phyloP scores from a whole-genome alignment of 1,284 basidiomycete species.

The Sutorius eximius region DNA sequence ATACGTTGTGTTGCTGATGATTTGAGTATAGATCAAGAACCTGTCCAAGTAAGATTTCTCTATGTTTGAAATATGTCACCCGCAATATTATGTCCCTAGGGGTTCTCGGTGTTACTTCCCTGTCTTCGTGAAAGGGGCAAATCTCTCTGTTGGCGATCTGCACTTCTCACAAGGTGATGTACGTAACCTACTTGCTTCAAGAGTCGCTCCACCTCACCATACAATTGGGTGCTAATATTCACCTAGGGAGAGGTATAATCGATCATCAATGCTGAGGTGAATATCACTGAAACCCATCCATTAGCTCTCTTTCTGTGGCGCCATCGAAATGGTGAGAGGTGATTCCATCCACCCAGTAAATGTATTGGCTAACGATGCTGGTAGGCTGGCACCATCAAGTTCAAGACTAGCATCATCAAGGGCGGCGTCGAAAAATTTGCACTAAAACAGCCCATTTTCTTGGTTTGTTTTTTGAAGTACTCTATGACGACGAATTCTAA shows the following conservation, averaged over 20 bases:
- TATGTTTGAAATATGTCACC: not conserved
- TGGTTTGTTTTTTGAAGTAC: constrained; percentile 41
- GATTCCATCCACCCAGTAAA: not conserved
- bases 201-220: not conserved
- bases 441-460: constrained; percentile 73
- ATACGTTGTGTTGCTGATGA: constrained; percentile 5
- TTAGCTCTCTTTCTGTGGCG: constrained; percentile 74
- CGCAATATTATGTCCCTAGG: constrained; percentile 29
- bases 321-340: constrained; percentile 68
- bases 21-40: constrained; percentile 62
- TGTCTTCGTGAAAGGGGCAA: constrained; percentile 75
- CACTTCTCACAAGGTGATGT: constrained; percentile 85
- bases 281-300: constrained; percentile 1
- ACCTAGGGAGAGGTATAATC: constrained; percentile 51
- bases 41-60: constrained; percentile 51
- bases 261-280: not conserved
- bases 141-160: constrained; percentile 76
- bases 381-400: constrained; percentile 74
- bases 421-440: constrained; percentile 74
- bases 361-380: not conserved
- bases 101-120: constrained; percentile 77
- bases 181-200: constrained; percentile 20
- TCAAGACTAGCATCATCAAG: constrained; percentile 74
- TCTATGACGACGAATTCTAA: not conserved
- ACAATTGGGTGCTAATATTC: not conserved